Conservation (phyloP, 1,139 yeast species). For the Groenewaldozyma sp. region DNA sequence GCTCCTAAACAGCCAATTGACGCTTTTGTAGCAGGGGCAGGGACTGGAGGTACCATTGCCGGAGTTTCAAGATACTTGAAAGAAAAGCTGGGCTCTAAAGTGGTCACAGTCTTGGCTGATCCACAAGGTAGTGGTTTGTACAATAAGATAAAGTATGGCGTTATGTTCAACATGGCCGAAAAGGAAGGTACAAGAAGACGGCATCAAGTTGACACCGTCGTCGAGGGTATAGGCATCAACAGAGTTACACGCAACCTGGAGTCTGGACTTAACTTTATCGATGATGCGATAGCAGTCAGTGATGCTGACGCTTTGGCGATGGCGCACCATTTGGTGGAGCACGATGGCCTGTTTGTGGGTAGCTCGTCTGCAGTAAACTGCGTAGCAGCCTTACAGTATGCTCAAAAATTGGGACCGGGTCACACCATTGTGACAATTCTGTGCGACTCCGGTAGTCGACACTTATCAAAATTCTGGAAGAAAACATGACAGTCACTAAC, state of each 20-base stretch:
- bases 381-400: slow-evolving; percentile 73
- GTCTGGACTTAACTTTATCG: slow-evolving; percentile 51
- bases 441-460: slow-evolving; percentile 88
- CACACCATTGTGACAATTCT: slow-evolving; percentile 76
- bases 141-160: slow-evolving; percentile 79
- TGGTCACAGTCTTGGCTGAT: slow-evolving; percentile 60
- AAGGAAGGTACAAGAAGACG: slow-evolving; percentile 89
- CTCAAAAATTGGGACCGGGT: slow-evolving; percentile 50
- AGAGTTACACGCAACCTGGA: slow-evolving; percentile 74
- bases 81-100: slow-evolving; percentile 30
- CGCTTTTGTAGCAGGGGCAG: slow-evolving; percentile 72
- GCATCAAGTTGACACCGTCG: slow-evolving; percentile 91
- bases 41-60: slow-evolving; percentile 73
- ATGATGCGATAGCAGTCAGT: slow-evolving; percentile 68
- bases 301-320: slow-evolving; percentile 76
- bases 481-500: too few relatives aligned
- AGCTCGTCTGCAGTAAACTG: slow-evolving; percentile 89
- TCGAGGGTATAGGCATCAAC: slow-evolving; percentile 90
- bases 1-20: slow-evolving; percentile 46
- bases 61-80: slow-evolving; percentile 76
- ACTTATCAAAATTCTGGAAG: slow-evolving; percentile 88
- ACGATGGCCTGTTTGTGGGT: slow-evolving; percentile 88
- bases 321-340: slow-evolving; percentile 74
- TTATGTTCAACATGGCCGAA: slow-evolving; percentile 85
- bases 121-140: slow-evolving; percentile 93